Evolutionary conservation across 768 basidiomycete genomes (phyloP).

Genomic region (Lactarius psammicola): DNA sequence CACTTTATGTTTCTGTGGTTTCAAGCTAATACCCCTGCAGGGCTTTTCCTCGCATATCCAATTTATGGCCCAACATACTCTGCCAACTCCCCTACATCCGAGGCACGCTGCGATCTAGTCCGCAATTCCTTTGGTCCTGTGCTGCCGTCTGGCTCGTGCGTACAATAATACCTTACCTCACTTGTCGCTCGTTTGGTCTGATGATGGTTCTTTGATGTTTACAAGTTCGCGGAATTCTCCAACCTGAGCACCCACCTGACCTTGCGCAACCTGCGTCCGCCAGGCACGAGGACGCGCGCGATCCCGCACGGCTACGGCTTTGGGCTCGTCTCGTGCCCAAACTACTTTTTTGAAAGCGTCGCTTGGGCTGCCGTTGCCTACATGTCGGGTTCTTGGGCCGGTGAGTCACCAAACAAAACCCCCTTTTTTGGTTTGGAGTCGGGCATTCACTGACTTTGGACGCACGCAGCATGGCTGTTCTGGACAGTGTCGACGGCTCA

Average conservation of each 20-base stretch:
- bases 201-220: not conserved
- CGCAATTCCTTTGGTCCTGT: constrained; percentile 64
- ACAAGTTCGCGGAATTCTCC: constrained; percentile 80
- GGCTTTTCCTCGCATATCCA: constrained; percentile 74
- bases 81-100: constrained; percentile 59
- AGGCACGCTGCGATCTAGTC: constrained; percentile 62
- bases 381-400: constrained; percentile 75
- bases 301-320: constrained; percentile 95
- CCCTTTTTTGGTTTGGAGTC: constrained; percentile 1
- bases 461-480: constrained; percentile 58
- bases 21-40: constrained; percentile 36
- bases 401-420: constrained; percentile 45
- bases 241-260: constrained; percentile 83
- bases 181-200: not conserved
- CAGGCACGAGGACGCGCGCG: constrained; percentile 72
- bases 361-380: constrained; percentile 68
- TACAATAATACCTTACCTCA: constrained; percentile 28
- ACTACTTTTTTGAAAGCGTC: constrained; percentile 90
- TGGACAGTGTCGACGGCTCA: constrained; percentile 54
- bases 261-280: constrained; percentile 79
- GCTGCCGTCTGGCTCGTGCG: constrained; percentile 74
- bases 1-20: not conserved
- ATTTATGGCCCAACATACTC: constrained; percentile 82
- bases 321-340: constrained; percentile 80
- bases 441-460: not conserved